Evolutionary conservation across 2,329 filamentous ascomycete genomes (phyloP), one percentile per base, ranked within the genome.

Genomic region (Davidsoniella virescens): DNA sequence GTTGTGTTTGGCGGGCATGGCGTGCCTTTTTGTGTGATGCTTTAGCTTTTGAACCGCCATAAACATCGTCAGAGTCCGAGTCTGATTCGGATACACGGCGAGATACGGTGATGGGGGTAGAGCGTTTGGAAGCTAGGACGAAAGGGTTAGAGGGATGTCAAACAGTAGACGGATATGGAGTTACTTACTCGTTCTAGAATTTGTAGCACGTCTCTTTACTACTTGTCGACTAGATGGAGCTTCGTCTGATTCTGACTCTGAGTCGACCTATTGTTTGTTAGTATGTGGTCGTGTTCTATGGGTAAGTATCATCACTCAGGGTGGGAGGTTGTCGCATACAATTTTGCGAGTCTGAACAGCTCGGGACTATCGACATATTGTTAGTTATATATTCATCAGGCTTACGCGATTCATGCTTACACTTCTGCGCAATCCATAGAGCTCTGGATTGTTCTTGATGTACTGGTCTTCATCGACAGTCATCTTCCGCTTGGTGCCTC

Each of bases 381-480:
- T 51, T 47, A 56, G 45, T 25, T 40, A 45, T 10, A 25, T 12
- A 20, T 37, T 17, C 10, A 47, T 29, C 20, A 47, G 42, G 44
- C 16, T 9, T 18, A 48, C n/a, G 46, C 50, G 33, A 52, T n/a
- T 48, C 20, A 17, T 47, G 46, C 83, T 55, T 80, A 92, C 88
- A 70, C 92, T 98, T 68, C 92, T 78, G 58, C 92, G 80, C 57
- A 98, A 72, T 44, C 92, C 92, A 69, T 96, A 98, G 7, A 98
- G 72, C 66, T 94, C 87, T 42, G 92, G 92, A 60, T 98, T 94
- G 61, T 86, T 84, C 59, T 82, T 76, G 59, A 96, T 94, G 61
- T 80, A 88, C 44, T 87, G 81, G 53, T 92, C 82, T 58, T 92
- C 84, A 47, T 82, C 79, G 37, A 76, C 62, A 61, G 72, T 64